Evolutionary conservation across 805 yeast genomes (phyloP).

Genomic region (Wickerhamia fluorescens): DNA sequence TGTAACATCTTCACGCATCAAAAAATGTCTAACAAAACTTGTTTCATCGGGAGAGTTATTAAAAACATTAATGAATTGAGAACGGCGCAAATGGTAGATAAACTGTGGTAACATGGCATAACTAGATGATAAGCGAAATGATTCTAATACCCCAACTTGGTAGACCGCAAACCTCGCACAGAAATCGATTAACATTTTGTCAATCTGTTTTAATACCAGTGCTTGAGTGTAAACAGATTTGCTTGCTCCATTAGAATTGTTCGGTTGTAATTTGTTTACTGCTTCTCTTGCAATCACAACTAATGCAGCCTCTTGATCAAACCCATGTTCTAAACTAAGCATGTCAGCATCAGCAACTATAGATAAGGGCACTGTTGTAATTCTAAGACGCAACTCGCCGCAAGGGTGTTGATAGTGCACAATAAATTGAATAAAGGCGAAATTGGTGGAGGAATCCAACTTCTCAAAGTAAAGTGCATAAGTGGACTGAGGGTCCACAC

Average conservation of each 20-base stretch:
- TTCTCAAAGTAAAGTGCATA: slow-evolving; percentile 55
- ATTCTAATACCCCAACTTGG: slow-evolving; percentile 37
- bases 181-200: slow-evolving; percentile 39
- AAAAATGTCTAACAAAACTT: slow-evolving; percentile 89
- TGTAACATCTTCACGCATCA: slow-evolving; percentile 84
- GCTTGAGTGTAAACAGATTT: slow-evolving; percentile 13
- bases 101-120: slow-evolving; percentile 71
- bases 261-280: slow-evolving; percentile 30
- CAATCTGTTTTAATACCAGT: slow-evolving; percentile 43
- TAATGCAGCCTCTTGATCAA: slow-evolving; percentile 67
- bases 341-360: slow-evolving; percentile 34
- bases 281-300: slow-evolving; percentile 54
- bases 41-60: slow-evolving; percentile 99
- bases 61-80: slow-evolving; percentile 92
- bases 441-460: slow-evolving; percentile 22
- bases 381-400: slow-evolving; percentile 51
- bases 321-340: slow-evolving; percentile 38
- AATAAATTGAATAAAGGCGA: slow-evolving; percentile 43
- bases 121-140: slow-evolving; percentile 43
- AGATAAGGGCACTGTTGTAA: slow-evolving; percentile 48
- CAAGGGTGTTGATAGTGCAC: slow-evolving; percentile 57
- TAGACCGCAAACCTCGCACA: slow-evolving; percentile 44
- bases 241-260: slow-evolving; percentile 8
- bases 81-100: slow-evolving; percentile 89
- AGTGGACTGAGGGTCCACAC: slow-evolving; percentile 49